Evolutionary conservation across 345 rosid genomes (phyloP).

Genomic region (Schrenkiella parvula): DNA sequence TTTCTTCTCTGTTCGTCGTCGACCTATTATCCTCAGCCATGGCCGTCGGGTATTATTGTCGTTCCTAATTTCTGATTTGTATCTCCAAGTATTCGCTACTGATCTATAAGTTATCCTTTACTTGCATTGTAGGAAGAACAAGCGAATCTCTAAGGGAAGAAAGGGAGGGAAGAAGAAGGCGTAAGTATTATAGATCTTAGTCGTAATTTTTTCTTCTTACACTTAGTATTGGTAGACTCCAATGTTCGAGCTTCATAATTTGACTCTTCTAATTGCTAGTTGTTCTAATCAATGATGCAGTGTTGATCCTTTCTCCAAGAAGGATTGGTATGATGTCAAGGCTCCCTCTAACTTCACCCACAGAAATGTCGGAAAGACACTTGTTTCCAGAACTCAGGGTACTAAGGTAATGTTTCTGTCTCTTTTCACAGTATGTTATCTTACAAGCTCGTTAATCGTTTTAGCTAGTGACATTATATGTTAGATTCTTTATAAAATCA

Average conservation of each 20-base stretch:
- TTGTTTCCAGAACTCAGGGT: slow-evolving; percentile 92
- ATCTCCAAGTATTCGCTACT: not conserved
- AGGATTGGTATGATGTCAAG: slow-evolving; percentile 97
- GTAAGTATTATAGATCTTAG: slow-evolving; percentile 39
- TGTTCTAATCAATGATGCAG: slow-evolving; percentile 26
- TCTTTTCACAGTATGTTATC: not conserved
- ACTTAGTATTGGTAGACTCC: not conserved
- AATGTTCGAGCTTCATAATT: not conserved
- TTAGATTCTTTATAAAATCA: not conserved
- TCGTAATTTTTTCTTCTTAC: not conserved
- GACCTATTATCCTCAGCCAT: slow-evolving; percentile 19
- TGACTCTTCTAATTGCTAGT: not conserved
- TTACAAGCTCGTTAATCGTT: not conserved
- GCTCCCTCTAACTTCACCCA: slow-evolving; percentile 70
- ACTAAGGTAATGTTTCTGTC: slow-evolving; percentile 54
- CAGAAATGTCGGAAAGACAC: slow-evolving; percentile 84
- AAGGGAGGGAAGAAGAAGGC: slow-evolving; percentile 96
- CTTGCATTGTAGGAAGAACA: slow-evolving; percentile 61
- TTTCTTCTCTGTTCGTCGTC: slow-evolving; percentile 5
- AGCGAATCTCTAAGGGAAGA: slow-evolving; percentile 96
- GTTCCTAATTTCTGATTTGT: not conserved
- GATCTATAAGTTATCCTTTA: not conserved
- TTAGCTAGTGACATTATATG: not conserved
- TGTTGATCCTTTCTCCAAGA: slow-evolving; percentile 89
- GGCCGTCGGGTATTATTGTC: slow-evolving; percentile 34